A percentile compares a stretch with the other conserved stretches of the same genome.
Evolutionary conservation across 179 eudicot species (phyloP).

Genomic region (Heliamphora pulchella): DNA sequence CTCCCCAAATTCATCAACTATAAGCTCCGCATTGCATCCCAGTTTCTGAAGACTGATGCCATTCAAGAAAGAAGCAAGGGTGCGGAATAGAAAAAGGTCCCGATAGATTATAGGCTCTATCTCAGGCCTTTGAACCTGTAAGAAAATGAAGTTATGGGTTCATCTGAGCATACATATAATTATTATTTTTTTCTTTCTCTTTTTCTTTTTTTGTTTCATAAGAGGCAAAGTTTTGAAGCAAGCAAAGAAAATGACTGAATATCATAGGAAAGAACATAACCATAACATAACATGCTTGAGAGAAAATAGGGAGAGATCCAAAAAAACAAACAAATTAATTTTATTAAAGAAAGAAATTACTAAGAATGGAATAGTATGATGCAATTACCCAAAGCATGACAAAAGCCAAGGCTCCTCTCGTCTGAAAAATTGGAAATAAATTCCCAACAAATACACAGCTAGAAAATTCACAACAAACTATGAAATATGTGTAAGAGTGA

Average conservation of each 20-base stretch:
- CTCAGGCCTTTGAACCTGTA: conserved; percentile 90
- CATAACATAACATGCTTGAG: not conserved
- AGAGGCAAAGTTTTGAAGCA: not conserved
- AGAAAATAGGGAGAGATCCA: too few species aligned
- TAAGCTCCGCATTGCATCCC: conserved; percentile 98
- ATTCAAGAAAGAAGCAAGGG: conserved; percentile 92
- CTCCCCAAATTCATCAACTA: conserved; percentile 99
- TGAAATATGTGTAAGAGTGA: not conserved
- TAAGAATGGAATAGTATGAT: not conserved
- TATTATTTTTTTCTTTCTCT: not conserved
- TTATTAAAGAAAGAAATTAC: not conserved
- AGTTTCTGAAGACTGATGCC: conserved; percentile 89
- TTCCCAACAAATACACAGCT: not conserved
- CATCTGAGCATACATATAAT: not conserved
- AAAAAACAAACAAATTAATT: not conserved
- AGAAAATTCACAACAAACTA: not conserved
- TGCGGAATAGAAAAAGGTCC: conserved; percentile 94
- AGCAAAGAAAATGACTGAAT: not conserved
- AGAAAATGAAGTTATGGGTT: conserved; percentile 11
- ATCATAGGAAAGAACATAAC: not conserved
- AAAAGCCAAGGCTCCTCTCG: not conserved
- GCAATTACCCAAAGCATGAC: not conserved
- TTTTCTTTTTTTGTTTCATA: not conserved
- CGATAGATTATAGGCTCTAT: conserved; percentile 96
- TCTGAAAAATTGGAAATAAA: too few species aligned